A percentile compares a stretch with the other conserved stretches of the same genome.
phyloP scores from a whole-genome alignment of 2,329 filamentous ascomycete species.

The Xylariaceae sp. region DNA sequence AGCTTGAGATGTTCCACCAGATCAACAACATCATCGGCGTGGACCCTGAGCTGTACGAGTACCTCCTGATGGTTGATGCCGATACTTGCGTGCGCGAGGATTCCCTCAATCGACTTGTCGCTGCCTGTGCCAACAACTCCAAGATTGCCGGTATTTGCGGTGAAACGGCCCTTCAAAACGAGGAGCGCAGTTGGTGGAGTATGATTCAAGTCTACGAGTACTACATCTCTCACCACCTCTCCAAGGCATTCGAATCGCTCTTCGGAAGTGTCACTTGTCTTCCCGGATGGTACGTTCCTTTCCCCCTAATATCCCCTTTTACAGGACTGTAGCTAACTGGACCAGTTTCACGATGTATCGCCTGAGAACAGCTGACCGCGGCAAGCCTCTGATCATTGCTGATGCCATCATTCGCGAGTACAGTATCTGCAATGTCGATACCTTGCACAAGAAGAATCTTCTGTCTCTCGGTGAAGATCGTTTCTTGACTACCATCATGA shows the following conservation, averaged over 20 bases:
- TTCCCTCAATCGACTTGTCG: conserved; percentile 84
- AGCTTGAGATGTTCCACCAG: conserved; percentile 97
- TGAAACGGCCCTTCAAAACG: conserved; percentile 93
- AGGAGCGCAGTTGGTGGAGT: conserved; percentile 94
- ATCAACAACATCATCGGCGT: conserved; percentile 99
- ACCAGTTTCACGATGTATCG: conserved; percentile 98
- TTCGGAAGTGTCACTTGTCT: conserved; percentile 98
- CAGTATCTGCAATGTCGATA: conserved; percentile 82
- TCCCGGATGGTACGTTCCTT: conserved; percentile 80
- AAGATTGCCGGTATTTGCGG: conserved; percentile 98
- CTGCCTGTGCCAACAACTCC: conserved; percentile 85
- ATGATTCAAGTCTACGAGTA: conserved; percentile 99
- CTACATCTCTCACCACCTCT: conserved; percentile 94
- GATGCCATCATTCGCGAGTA: conserved; percentile 86
- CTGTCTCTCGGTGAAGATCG: conserved; percentile 77
- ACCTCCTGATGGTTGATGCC: conserved; percentile 94
- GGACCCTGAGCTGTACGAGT: conserved; percentile 95
- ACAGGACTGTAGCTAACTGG: conserved; percentile 32
- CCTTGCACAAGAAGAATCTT: conserved; percentile 83
- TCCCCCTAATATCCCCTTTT: background rate
- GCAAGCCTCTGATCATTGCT: conserved; percentile 88
- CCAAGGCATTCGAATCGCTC: conserved; percentile 95
- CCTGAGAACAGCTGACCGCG: conserved; percentile 86
- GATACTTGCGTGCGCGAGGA: conserved; percentile 93
- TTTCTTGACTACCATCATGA: conserved; percentile 93